Percentiles rank a stretch among this genome's conserved stretches.
Evolutionary conservation across 1,284 basidiomycete species (phyloP).

Genomic region (Xerocomus cyaneibrunnescens): DNA sequence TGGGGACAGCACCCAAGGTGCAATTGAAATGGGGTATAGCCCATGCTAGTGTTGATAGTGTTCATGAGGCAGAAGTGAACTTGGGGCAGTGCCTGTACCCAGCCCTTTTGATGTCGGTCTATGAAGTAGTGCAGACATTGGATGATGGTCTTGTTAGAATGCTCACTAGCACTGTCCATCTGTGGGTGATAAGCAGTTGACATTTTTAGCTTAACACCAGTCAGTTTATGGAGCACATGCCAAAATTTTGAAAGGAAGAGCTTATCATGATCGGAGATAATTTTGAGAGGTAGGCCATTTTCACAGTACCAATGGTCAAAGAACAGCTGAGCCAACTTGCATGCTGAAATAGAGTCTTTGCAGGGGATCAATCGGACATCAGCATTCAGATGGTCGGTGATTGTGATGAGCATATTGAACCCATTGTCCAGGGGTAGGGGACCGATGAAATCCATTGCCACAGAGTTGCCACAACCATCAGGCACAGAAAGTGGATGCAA

Average conservation of each 20-base stretch:
- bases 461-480: background rate
- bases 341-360: no score
- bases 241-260: background rate
- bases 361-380: background rate
- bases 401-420: background rate
- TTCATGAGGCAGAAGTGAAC: background rate
- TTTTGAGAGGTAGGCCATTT: background rate
- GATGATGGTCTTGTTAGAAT: background rate
- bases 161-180: background rate
- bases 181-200: background rate
- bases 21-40: background rate
- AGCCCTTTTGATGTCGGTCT: background rate
- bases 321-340: background rate
- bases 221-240: background rate
- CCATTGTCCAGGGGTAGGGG: background rate
- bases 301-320: background rate
- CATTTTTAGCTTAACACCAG: background rate
- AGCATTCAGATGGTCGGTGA: background rate
- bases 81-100: background rate
- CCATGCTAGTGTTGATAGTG: background rate
- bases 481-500: background rate
- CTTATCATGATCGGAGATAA: background rate
- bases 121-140: background rate
- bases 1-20: background rate
- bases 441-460: background rate